A percentile compares a stretch with the other conserved stretches of the same genome.
Conservation (phyloP, 257 asterid species). For the Datura wrightii region DNA sequence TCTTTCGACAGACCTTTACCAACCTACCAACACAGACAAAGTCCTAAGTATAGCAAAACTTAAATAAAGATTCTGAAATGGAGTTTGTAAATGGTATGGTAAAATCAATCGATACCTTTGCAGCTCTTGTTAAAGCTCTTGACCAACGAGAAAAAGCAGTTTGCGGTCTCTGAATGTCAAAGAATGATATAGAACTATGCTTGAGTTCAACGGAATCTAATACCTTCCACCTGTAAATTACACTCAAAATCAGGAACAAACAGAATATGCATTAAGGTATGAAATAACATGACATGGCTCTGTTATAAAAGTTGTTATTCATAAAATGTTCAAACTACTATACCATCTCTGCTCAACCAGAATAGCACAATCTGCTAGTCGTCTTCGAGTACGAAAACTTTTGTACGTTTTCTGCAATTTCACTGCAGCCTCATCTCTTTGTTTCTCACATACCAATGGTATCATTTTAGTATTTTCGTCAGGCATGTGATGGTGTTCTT, state of each 20-base stretch:
- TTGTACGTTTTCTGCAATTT: conserved; percentile 84
- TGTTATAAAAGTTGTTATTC: background rate
- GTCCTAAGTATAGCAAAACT: conserved; percentile 11
- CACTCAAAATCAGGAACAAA: conserved; percentile 25
- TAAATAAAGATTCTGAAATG: conserved; percentile 22
- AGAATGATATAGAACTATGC: conserved; percentile 51
- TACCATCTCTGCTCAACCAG: conserved; percentile 90
- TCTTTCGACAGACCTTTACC: conserved; percentile 86
- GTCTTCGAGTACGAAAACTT: conserved; percentile 83
- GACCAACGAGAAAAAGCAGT: conserved; percentile 53
- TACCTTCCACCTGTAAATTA: conserved; percentile 78
- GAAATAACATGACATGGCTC: background rate
- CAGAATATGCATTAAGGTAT: background rate
- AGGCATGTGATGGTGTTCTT: conserved; percentile 19
- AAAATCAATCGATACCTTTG: conserved; percentile 37
- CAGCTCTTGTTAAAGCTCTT: conserved; percentile 48
- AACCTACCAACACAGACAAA: conserved; percentile 46
- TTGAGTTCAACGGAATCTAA: conserved; percentile 83
- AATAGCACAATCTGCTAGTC: conserved; percentile 88
- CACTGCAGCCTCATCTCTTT: conserved; percentile 64
- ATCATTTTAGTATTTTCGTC: background rate
- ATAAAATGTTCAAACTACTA: background rate
- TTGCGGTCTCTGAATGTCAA: conserved; percentile 45
- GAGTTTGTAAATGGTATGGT: background rate
- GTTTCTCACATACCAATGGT: conserved; percentile 15